phyloP scores from a whole-genome alignment of 441 rosid genomes.

The Biscutella laevigata region DNA sequence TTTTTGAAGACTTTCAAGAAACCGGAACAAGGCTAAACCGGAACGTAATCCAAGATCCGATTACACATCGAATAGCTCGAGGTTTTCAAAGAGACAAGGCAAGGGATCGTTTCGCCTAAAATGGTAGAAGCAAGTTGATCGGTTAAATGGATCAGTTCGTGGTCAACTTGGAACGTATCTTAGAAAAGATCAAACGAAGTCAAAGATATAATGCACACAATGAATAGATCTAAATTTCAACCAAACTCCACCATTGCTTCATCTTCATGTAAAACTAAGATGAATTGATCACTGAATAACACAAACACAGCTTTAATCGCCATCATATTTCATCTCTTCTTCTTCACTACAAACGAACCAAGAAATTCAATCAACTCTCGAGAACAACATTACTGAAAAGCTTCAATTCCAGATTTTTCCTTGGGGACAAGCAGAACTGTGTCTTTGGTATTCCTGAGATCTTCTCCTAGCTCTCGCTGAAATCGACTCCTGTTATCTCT shows the following conservation, averaged over 20 bases:
- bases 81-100: too few species aligned
- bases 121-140: too few species aligned
- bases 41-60: too few species aligned
- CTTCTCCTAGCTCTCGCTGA: conserved; percentile 44
- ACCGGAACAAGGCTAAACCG: too few species aligned
- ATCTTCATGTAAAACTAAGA: background rate
- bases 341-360: conserved; percentile 21
- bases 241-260: conserved; percentile 13
- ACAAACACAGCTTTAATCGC: conserved; percentile 26
- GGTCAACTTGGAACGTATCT: too few species aligned
- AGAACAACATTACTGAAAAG: background rate
- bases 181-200: too few species aligned
- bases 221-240: too few species aligned
- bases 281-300: conserved; percentile 19
- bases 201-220: too few species aligned
- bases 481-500: conserved; percentile 68
- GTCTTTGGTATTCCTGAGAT: conserved; percentile 61
- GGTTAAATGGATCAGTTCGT: too few species aligned
- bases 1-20: too few species aligned
- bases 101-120: too few species aligned
- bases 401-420: conserved; percentile 58
- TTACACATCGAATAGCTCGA: too few species aligned
- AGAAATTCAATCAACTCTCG: background rate
- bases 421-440: conserved; percentile 44
- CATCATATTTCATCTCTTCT: conserved; percentile 24